These are phyloP conservation scores for Neurospora sp. DNA, from an alignment of 495 filamentous ascomycete genomes.

Conservation along the genomic window DNA sequence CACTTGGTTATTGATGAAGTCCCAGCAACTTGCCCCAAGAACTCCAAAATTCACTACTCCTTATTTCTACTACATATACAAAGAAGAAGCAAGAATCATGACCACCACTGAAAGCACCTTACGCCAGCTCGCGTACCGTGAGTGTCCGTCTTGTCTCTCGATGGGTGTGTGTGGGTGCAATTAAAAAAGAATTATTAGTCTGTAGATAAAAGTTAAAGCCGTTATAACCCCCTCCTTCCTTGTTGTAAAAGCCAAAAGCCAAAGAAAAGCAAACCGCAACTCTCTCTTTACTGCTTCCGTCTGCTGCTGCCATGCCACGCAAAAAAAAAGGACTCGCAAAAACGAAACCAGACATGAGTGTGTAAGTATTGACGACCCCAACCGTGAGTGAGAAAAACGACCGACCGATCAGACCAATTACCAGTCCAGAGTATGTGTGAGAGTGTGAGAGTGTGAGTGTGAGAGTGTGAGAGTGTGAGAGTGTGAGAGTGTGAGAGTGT, in stretches of 20 bases:
- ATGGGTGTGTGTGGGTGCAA: neutral
- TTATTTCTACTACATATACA: neutral
- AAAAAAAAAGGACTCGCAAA: neutral
- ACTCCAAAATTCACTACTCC: neutral
- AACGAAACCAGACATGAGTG: neutral
- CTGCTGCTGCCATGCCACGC: neutral
- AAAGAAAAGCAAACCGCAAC: neutral
- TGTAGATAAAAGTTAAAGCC: neutral
- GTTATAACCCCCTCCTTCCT: neutral
- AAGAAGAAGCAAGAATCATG: neutral
- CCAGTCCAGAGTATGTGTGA: neutral
- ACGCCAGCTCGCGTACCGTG: neutral
- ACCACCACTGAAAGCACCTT: neutral
- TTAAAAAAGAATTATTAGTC: neutral
- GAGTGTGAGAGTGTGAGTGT: neutral
- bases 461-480: neutral
- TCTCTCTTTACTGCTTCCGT: neutral
- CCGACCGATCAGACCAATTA: neutral
- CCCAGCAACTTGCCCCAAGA: neutral
- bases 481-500: neutral
- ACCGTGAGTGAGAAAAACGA: neutral
- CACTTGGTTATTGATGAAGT: too few species aligned
- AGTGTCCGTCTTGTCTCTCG: neutral
- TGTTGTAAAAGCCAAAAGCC: neutral
- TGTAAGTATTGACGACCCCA: neutral